Base-by-base conservation (phyloP, 108 stramenopile genomes). In the Cyclotella atomus region DNA sequence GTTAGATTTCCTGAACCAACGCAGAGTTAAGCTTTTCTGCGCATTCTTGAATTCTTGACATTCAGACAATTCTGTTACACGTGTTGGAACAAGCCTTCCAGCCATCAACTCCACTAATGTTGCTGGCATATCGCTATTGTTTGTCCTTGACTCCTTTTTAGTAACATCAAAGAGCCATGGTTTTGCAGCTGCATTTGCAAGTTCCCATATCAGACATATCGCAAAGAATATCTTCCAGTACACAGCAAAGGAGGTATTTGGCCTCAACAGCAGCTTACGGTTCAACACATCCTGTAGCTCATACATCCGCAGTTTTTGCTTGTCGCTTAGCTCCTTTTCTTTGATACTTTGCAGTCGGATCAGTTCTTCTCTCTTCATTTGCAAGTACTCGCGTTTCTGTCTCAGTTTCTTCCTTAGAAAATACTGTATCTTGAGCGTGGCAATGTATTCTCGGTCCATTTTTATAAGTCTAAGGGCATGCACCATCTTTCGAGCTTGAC, bases 191-290 rank as follows among this genome's bases (percentile, higher is more conserved):
- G 4, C 10, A 49, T 49, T 12, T 17, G 47, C n/a, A 19, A 49
- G 4, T 17, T 49, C 47, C 47, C 47, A 49, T 10, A 49, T n/a
- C n/a, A 49, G n/a, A n/a, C 47, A 49, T 4, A 49, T n/a, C 4
- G 47, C 47, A 19, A 49, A 49, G 47, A 49, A 49, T 49, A 49
- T 17, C 47, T 49, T 49, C 47, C 47, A 49, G n/a, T 49, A 49
- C 9, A 49, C 47, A 4, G 47, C 47, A 49, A 49, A 49, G 4
- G 10, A n/a, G 10, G 47, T 49, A 17, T 49, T 49, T 4, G 47
- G 47, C n/a, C 47, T 10, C n/a, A 49, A n/a, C n/a, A 49, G 47
- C 47, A 49, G 10, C n/a, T 49, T 49, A 49, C 47, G 47, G 17
- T 49, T 19, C 10, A 49, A 17, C n/a, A 49, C 47, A 49, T 49